A percentile compares a stretch with the other conserved stretches of the same genome.
Evolutionary conservation across 345 rosid species (phyloP).

Genomic region (Laguncularia racemosa): DNA sequence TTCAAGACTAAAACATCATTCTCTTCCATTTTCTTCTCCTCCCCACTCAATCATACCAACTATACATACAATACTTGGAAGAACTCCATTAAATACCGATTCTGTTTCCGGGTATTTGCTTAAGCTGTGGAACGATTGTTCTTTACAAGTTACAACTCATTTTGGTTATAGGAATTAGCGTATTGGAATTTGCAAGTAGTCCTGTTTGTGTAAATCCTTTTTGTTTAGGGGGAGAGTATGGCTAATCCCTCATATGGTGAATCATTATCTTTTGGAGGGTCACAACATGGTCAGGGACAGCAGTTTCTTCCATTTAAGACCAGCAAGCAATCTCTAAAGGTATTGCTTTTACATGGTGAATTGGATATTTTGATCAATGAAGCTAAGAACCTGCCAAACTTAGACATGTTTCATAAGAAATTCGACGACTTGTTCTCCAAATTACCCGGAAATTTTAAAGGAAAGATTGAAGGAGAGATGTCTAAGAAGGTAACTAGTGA

Average conservation of each 20-base stretch:
- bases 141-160: background rate
- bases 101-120: no score
- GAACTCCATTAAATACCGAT: no score
- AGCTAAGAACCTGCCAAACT: slow-evolving; percentile 82
- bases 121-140: no score
- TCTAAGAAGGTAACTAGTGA: slow-evolving; percentile 69
- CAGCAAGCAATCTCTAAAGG: slow-evolving; percentile 40
- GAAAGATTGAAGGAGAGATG: slow-evolving; percentile 45
- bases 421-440: slow-evolving; percentile 56
- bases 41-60: no score
- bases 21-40: no score
- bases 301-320: slow-evolving; percentile 48
- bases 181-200: no score
- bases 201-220: no score
- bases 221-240: slow-evolving; percentile 28
- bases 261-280: slow-evolving; percentile 56
- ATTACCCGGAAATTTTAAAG: slow-evolving; percentile 28
- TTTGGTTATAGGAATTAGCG: no score
- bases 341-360: slow-evolving; percentile 66
- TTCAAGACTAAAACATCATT: no score
- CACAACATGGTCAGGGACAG: slow-evolving; percentile 54
- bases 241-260: slow-evolving; percentile 33
- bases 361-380: slow-evolving; percentile 78
- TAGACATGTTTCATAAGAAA: slow-evolving; percentile 72
- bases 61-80: no score